Evolutionary conservation across 2,329 filamentous ascomycete genomes (phyloP).

Genomic region (Botrytis paeoniae): DNA sequence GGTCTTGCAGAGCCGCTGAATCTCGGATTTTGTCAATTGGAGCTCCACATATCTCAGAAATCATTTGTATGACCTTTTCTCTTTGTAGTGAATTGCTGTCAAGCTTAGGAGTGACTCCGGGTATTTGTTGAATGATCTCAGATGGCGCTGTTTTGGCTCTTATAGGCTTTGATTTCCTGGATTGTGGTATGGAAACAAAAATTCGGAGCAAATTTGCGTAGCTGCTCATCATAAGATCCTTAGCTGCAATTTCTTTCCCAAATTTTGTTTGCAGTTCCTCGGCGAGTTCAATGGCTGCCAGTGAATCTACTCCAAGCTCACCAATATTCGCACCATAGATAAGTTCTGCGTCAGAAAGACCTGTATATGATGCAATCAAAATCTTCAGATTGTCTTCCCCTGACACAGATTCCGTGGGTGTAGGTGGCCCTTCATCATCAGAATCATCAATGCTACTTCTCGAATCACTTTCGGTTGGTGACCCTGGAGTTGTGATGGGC

Average conservation of each 20-base stretch:
- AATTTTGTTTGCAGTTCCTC: slow-evolving; percentile 33
- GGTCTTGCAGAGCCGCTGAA: not conserved
- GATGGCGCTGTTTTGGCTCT: not conserved
- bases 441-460: slow-evolving; percentile 1
- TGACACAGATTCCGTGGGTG: not conserved
- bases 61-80: not conserved
- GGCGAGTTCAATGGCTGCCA: slow-evolving; percentile 40
- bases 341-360: slow-evolving; percentile 1
- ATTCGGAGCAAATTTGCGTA: not conserved
- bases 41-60: not conserved
- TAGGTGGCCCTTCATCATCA: not conserved
- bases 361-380: slow-evolving; percentile 9
- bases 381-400: not conserved
- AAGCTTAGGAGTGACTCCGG: not conserved
- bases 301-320: slow-evolving; percentile 41
- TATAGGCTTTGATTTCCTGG: not conserved
- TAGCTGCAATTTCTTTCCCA: slow-evolving; percentile 28
- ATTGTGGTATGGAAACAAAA: not conserved
- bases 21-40: not conserved
- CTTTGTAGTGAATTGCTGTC: not conserved
- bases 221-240: slow-evolving; percentile 1
- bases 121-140: not conserved
- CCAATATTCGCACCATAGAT: slow-evolving; percentile 32
- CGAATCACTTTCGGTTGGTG: not conserved
- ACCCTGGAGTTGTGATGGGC: not conserved